Percentiles rank a stretch among this genome's conserved stretches.
These are phyloP conservation scores for Fraxinus albicans DNA, from an alignment of 305 asterid species.

Conservation along the genomic window DNA sequence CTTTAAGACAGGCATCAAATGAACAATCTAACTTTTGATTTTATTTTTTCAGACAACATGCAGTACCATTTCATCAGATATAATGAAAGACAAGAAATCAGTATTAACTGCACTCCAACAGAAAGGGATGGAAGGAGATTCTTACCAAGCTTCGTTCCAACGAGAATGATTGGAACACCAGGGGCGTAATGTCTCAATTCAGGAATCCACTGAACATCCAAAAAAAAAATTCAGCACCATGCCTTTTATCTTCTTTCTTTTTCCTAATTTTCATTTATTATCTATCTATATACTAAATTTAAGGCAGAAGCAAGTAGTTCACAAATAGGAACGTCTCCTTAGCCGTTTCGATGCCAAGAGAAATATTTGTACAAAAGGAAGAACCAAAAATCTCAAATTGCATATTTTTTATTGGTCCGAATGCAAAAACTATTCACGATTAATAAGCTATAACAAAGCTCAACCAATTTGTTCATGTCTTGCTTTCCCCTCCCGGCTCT, in stretches of 20 bases:
- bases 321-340: not conserved
- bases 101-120: not conserved
- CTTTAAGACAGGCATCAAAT: not conserved
- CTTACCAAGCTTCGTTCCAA: slow-evolving; percentile 18
- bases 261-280: not conserved
- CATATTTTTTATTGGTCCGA: not conserved
- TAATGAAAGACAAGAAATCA: not conserved
- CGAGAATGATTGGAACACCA: slow-evolving; percentile 9
- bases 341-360: not conserved
- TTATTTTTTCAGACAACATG: not conserved
- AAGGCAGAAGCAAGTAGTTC: not conserved
- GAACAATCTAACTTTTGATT: not conserved
- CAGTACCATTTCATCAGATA: not conserved
- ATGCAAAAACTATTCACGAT: not conserved
- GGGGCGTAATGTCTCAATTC: slow-evolving; percentile 11
- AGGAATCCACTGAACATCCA: slow-evolving; percentile 4
- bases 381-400: not conserved
- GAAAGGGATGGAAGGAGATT: not conserved
- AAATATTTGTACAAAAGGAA: not conserved
- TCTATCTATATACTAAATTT: not conserved
- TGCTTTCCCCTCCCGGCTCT: not conserved
- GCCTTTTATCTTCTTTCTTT: not conserved
- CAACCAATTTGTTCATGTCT: not conserved
- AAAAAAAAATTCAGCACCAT: not conserved
- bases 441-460: not conserved